phyloP scores from a whole-genome alignment of 108 stramenopile species.

The Poteriospumella lacustris region DNA sequence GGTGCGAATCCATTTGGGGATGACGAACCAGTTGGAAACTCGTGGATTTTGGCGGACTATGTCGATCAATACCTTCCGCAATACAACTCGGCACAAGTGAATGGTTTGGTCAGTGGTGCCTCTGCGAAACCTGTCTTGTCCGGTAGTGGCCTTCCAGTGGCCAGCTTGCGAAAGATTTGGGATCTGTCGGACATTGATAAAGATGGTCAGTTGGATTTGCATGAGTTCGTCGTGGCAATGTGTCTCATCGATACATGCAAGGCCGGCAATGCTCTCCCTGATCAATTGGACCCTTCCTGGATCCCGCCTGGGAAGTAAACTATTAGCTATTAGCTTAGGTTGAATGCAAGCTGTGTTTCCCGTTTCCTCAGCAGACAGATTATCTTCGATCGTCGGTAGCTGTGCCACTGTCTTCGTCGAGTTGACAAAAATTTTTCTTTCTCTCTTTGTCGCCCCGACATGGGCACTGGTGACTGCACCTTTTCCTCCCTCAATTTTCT shows the following conservation, averaged over 20 bases:
- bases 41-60: background rate
- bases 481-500: no score
- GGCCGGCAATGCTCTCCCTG: background rate
- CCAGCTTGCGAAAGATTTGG: constrained; percentile 84
- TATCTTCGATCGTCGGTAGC: background rate
- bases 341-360: no score
- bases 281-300: background rate
- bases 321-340: no score
- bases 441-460: no score
- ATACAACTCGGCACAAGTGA: constrained; percentile 21
- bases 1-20: constrained; percentile 18
- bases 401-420: no score
- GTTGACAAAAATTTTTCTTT: no score
- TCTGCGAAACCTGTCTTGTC: constrained; percentile 73
- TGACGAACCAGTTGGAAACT: background rate
- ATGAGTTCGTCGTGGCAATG: constrained; percentile 88
- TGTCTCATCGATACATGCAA: constrained; percentile 50
- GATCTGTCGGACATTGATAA: constrained; percentile 80
- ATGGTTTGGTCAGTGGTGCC: constrained; percentile 68
- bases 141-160: constrained; percentile 72
- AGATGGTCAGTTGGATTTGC: constrained; percentile 77
- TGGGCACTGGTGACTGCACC: no score
- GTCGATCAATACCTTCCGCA: background rate
- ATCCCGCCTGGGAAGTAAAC: background rate
- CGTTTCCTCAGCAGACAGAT: no score